phyloP scores from a whole-genome alignment of 345 rosid genomes.

The Populus simonii region DNA sequence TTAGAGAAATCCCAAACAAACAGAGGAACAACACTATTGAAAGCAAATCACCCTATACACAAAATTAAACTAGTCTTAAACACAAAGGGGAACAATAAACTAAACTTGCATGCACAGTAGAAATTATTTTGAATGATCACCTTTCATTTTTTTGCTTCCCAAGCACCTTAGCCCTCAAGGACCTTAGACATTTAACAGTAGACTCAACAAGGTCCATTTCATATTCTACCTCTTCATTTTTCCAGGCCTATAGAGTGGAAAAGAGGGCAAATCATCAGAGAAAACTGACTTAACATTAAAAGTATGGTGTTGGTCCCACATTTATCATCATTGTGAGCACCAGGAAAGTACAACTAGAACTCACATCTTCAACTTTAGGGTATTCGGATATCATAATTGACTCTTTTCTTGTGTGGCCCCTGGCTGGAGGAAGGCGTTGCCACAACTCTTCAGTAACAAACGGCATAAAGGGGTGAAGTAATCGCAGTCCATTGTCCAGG shows the following conservation, averaged over 20 bases:
- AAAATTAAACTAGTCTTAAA: neutral
- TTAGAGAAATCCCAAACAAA: neutral
- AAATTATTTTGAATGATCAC: conserved; percentile 24
- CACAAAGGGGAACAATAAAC: neutral
- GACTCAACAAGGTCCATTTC: conserved; percentile 81
- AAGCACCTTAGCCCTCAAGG: conserved; percentile 69
- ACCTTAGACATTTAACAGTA: conserved; percentile 63
- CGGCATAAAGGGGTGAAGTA: conserved; percentile 98
- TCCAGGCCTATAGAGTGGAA: conserved; percentile 50
- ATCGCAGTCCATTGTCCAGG: conserved; percentile 76
- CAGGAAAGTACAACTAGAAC: neutral
- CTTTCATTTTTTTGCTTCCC: conserved; percentile 77
- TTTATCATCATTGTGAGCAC: neutral
- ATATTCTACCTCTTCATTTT: conserved; percentile 55
- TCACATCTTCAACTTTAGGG: conserved; percentile 66
- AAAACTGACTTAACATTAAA: neutral
- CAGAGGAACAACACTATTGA: neutral
- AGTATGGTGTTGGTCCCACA: neutral
- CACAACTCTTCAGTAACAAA: conserved; percentile 91
- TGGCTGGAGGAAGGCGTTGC: conserved; percentile 79
- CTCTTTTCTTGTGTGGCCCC: conserved; percentile 40
- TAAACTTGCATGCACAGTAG: neutral
- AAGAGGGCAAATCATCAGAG: neutral
- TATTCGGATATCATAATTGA: conserved; percentile 82
- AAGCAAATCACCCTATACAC: neutral